These are phyloP conservation scores for Pseudocercospora fuligena DNA, from an alignment of 2,329 filamentous ascomycete genomes.

Conservation along the genomic window DNA sequence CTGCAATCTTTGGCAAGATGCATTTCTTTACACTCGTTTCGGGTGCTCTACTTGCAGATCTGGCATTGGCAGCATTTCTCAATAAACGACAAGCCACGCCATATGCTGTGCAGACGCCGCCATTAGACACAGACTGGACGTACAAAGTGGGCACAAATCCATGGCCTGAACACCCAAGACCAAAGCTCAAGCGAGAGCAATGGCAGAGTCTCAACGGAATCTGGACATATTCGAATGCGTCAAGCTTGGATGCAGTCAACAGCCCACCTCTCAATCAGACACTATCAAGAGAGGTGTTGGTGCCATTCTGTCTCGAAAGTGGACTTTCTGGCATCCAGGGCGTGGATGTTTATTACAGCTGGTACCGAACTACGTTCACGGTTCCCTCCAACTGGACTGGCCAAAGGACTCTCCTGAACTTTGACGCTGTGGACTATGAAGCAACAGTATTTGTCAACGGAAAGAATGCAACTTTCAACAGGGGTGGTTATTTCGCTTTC, in stretches of 20 bases:
- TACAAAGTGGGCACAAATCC: slow-evolving; percentile 55
- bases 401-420: slow-evolving; percentile 57
- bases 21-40: slow-evolving; percentile 3
- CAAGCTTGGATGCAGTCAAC: slow-evolving; percentile 44
- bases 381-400: slow-evolving; percentile 55
- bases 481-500: slow-evolving; percentile 64
- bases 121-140: slow-evolving; percentile 57
- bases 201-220: slow-evolving; percentile 63
- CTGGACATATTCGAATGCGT: slow-evolving; percentile 57
- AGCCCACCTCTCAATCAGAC: slow-evolving; percentile 52
- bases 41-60: slow-evolving; percentile 8
- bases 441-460: slow-evolving; percentile 63
- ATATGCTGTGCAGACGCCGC: slow-evolving; percentile 49
- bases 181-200: slow-evolving; percentile 57
- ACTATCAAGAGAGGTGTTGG: slow-evolving; percentile 52
- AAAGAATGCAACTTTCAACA: slow-evolving; percentile 57
- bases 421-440: slow-evolving; percentile 68
- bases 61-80: slow-evolving; percentile 2
- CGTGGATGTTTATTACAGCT: slow-evolving; percentile 34
- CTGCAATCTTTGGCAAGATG: slow-evolving; percentile 7
- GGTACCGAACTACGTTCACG: slow-evolving; percentile 55
- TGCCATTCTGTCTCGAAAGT: slow-evolving; percentile 61
- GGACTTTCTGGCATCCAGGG: slow-evolving; percentile 53
- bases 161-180: slow-evolving; percentile 57
- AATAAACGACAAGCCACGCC: slow-evolving; percentile 12